Conservation (phyloP, 2,329 filamentous ascomycete genomes). For the Fusarium succisae region DNA sequence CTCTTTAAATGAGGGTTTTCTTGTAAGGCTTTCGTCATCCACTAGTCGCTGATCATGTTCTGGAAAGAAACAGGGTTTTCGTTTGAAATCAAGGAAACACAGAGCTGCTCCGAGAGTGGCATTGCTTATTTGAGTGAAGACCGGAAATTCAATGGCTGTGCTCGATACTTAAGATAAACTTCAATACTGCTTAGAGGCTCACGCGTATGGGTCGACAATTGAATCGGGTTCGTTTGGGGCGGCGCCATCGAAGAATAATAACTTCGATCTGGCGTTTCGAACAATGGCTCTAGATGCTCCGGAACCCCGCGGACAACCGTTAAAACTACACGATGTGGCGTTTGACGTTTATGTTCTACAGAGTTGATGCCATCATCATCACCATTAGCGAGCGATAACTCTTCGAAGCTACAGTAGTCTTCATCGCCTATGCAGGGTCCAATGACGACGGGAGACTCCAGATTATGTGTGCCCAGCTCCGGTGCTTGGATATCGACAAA, state of each 20-base stretch:
- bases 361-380: slow-evolving; percentile 6
- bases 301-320: slow-evolving; percentile 1
- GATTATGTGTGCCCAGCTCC: neutral
- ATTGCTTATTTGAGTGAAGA: neutral
- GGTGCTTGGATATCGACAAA: neutral
- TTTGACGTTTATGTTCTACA: slow-evolving; percentile 19
- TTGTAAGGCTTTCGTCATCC: slow-evolving; percentile 21
- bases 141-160: neutral
- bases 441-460: slow-evolving; percentile 12
- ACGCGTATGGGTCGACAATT: neutral
- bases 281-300: slow-evolving; percentile 8
- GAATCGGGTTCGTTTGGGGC: slow-evolving; percentile 4
- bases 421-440: slow-evolving; percentile 8
- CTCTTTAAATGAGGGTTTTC: slow-evolving; percentile 1
- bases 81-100: neutral
- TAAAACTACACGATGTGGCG: slow-evolving; percentile 25
- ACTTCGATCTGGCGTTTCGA: slow-evolving; percentile 8
- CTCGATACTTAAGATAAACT: neutral
- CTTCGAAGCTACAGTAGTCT: neutral
- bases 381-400: neutral
- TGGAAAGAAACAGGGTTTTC: slow-evolving; percentile 9
- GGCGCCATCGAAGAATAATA: slow-evolving; percentile 17
- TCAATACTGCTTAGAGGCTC: neutral
- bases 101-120: neutral
- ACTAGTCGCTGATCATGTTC: slow-evolving; percentile 15